Conservation (phyloP, 2,329 filamentous ascomycete genomes). For the Chrysosporium keratinophilum region DNA sequence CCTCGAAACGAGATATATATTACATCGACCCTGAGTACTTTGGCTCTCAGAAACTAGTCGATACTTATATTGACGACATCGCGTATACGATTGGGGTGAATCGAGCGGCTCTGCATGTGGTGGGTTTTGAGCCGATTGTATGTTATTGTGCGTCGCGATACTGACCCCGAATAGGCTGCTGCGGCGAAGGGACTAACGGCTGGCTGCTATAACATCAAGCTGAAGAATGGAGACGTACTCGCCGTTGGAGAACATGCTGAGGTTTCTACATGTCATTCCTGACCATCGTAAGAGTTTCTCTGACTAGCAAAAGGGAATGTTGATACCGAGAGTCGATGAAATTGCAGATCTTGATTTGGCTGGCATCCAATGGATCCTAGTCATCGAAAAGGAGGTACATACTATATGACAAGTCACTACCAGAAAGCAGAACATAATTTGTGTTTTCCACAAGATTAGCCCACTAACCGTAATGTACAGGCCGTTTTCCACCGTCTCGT, state of each 20-base stretch:
- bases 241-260: constrained; percentile 31
- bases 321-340: constrained; percentile 43
- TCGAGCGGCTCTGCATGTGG: constrained; percentile 47
- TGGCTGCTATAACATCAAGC: constrained; percentile 26
- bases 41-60: constrained; percentile 46
- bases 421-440: background rate
- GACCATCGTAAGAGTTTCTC: background rate
- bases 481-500: constrained; percentile 51
- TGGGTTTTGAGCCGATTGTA: constrained; percentile 21
- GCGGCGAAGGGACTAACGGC: constrained; percentile 36
- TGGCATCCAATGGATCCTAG: constrained; percentile 47
- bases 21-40: constrained; percentile 53
- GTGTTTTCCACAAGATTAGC: background rate
- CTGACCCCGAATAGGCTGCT: constrained; percentile 27
- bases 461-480: constrained; percentile 26
- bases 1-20: constrained; percentile 56
- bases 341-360: constrained; percentile 38
- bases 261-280: constrained; percentile 20
- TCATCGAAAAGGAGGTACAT: constrained; percentile 59
- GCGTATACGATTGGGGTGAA: constrained; percentile 50
- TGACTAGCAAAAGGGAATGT: constrained; percentile 37
- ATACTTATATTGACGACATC: constrained; percentile 51
- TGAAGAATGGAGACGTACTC: constrained; percentile 22
- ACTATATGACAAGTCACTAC: background rate
- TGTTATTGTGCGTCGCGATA: background rate